Evolutionary conservation across 2,329 filamentous ascomycete species (phyloP), one percentile per base, ranked within the genome.

Genomic region (Ophiognomonia clavigignenti-juglandacearum): DNA sequence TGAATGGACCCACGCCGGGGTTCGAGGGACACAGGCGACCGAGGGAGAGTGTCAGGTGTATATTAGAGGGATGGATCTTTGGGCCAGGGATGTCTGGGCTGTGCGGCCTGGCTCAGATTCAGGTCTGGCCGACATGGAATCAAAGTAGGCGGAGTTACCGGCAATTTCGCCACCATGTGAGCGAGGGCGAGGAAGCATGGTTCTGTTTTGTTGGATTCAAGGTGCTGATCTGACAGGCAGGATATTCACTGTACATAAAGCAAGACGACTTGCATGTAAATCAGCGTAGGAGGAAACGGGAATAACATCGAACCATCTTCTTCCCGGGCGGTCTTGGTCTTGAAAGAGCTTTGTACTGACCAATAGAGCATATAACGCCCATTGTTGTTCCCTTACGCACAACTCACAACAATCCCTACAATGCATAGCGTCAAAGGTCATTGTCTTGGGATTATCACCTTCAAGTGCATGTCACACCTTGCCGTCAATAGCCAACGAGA

Each of bases 1-100:
- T 27, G 38, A 23, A 37, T 22, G 37, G 37, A 38, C 26, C n/a
- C 42, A 37, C 24, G 39, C 11, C 14, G 14, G 9, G 7, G 6
- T 4, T 16, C 24, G 24, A 24, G 47, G 42, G 36, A 31, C 38
- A 11, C 22, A 20, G 10, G 29, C 10, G 31, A 32, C 16, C 18
- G 31, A 16, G 20, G n/a, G 39, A 24, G 38, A 38, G 32, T 29
- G 10, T 32, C 32, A 31, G 26, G 20, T 45, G 47, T 45, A 49
- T 42, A 41, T 45, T 49, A 49, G 41, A 10, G 24, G 10, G 24
- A 49, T 20, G 14, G 20, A 19, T 11, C 22, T 39, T n/a, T 9
- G 20, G 36, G 36, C 13, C n/a, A n/a, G n/a, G n/a, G n/a, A n/a
- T n/a, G n/a, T 39, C 23, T 9, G 20, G 36, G 36, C 13, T n/a